Conservation (phyloP, 2,329 filamentous ascomycete genomes). For the Fusarium concolor region DNA sequence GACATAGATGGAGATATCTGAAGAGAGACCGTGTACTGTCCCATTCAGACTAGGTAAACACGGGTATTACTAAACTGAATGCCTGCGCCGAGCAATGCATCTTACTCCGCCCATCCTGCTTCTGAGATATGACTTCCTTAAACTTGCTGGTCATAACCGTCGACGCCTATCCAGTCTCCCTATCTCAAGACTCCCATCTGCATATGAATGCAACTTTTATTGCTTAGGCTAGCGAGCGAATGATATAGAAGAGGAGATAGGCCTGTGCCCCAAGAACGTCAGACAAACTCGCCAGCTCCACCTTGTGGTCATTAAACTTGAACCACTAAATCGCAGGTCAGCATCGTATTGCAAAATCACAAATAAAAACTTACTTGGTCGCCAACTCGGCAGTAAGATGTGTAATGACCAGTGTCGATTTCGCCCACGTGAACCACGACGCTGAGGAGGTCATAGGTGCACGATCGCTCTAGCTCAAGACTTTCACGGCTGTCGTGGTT, state of each 20-base stretch:
- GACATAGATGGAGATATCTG: neutral
- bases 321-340: slow-evolving; percentile 75
- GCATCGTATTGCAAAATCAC: neutral
- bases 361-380: slow-evolving; percentile 64
- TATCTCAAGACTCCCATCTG: neutral
- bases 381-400: slow-evolving; percentile 86
- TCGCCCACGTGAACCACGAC: slow-evolving; percentile 95
- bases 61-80: slow-evolving; percentile 28
- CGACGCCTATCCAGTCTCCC: slow-evolving; percentile 21
- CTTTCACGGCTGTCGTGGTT: slow-evolving; percentile 62
- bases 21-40: slow-evolving; percentile 8
- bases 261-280: slow-evolving; percentile 89
- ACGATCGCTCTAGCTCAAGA: slow-evolving; percentile 71
- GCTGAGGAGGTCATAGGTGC: slow-evolving; percentile 86
- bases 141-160: slow-evolving; percentile 15
- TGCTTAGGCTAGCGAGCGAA: slow-evolving; percentile 66
- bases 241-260: slow-evolving; percentile 90
- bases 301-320: slow-evolving; percentile 94
- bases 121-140: neutral
- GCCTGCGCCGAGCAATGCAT: slow-evolving; percentile 40
- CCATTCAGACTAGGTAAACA: neutral
- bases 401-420: slow-evolving; percentile 92
- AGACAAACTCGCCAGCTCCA: slow-evolving; percentile 83
- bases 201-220: neutral
- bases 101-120: slow-evolving; percentile 18